Conservation (phyloP, 139 green algal genomes). For the Volvox reticuliferus region DNA sequence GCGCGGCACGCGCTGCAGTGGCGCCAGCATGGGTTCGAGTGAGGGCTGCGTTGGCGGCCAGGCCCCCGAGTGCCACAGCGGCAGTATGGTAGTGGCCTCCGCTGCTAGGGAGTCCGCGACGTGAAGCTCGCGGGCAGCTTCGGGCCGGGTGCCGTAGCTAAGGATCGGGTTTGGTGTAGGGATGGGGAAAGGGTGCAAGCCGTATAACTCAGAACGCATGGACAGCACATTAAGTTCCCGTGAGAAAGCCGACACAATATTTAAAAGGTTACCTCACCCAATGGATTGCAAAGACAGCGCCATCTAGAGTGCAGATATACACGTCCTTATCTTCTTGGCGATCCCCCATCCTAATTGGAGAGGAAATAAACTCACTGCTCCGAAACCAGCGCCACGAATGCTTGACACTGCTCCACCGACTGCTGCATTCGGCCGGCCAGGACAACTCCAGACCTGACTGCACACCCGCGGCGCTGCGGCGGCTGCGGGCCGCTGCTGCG, state of each 20-base stretch:
- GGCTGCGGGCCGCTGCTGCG: background rate
- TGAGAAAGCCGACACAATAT: no score
- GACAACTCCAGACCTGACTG: background rate
- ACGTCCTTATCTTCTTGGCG: no score
- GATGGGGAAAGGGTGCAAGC: no score
- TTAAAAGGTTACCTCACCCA: no score
- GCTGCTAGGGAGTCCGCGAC: background rate
- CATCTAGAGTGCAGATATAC: no score
- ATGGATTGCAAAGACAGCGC: no score
- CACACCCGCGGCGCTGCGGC: background rate
- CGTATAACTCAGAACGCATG: no score
- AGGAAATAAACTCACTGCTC: slow-evolving; percentile 1
- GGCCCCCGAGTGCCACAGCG: slow-evolving; percentile 35
- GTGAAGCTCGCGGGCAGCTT: background rate
- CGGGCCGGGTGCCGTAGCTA: slow-evolving; percentile 7
- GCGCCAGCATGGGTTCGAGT: background rate
- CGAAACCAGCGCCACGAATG: slow-evolving; percentile 32
- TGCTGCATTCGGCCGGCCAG: slow-evolving; percentile 8
- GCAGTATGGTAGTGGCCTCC: background rate
- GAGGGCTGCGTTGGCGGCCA: background rate
- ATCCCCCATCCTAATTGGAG: no score
- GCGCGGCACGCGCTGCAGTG: slow-evolving; percentile 21
- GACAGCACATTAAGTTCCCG: no score
- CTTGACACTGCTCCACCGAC: slow-evolving; percentile 7
- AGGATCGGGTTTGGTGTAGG: background rate